Conservation (phyloP, 2,329 filamentous ascomycete species). For the Fusarium fracticaudum region DNA sequence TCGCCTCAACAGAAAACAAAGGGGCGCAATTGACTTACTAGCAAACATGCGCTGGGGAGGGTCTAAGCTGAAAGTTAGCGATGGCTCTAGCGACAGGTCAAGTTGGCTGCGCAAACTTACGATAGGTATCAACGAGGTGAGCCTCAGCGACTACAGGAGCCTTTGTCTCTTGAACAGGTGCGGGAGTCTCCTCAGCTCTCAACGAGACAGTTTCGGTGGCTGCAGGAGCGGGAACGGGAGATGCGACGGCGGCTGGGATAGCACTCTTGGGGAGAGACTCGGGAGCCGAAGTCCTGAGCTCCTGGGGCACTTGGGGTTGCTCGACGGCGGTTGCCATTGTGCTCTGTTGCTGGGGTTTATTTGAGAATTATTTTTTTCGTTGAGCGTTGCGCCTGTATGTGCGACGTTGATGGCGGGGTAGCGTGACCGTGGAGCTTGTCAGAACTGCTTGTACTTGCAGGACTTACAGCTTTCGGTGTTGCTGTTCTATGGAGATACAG, state of each 20-base stretch:
- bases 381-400: constrained; percentile 32
- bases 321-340: constrained; percentile 42
- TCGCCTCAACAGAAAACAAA: constrained; percentile 13
- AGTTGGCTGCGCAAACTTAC: constrained; percentile 54
- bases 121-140: constrained; percentile 78
- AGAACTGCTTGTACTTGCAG: constrained; percentile 41
- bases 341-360: constrained; percentile 18
- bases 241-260: constrained; percentile 19
- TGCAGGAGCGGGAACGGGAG: constrained; percentile 27
- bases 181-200: constrained; percentile 11
- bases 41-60: constrained; percentile 73
- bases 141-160: constrained; percentile 76
- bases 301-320: constrained; percentile 33
- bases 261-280: constrained; percentile 25
- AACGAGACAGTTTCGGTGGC: constrained; percentile 21
- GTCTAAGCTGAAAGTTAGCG: constrained; percentile 54
- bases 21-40: constrained; percentile 59
- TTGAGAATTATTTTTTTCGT: constrained; percentile 27
- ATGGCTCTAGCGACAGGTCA: constrained; percentile 1
- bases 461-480: constrained; percentile 40
- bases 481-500: constrained; percentile 28
- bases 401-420: constrained; percentile 42
- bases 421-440: constrained; percentile 42
- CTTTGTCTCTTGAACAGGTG: constrained; percentile 45
- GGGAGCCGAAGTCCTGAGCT: constrained; percentile 20